Evolutionary conservation across 768 basidiomycete species (phyloP), one percentile per base, ranked within the genome.

Genomic region (Pleurotus sapidus): DNA sequence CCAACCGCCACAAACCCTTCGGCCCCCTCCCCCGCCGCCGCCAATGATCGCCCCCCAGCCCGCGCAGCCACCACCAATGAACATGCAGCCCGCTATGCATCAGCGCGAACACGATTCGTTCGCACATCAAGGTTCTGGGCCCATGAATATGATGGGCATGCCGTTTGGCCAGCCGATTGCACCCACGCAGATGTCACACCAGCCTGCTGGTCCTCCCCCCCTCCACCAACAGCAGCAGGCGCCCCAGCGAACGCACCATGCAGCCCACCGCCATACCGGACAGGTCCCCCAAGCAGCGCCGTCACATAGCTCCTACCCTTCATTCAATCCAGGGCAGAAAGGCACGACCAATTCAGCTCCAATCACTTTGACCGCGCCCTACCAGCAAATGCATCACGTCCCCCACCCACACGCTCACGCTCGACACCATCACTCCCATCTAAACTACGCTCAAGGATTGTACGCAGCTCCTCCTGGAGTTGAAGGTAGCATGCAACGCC

Each of bases 401-500:
- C 87, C 89, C 1, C 89, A 90, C 61, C 87, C 89, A 1, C 89
- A 90, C 57, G 87, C 88, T 0, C 88, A 91, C 63, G 84, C 88
- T 0, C 81, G 87, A 34, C 87, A 88, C 60, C 89, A 87, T 60
- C 85, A 86, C 63, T 78, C 81, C 3, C 76, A 79, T 58, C 60
- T 85, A 63, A 73, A 70, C 57, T 68, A 68, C 60, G 60, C 70
- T 12, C 74, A 75, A 59, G 64, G 66, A 55, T 63, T 75, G 23
- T 79, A 79, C 57, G 63, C 75, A 30, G 42, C 47, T 56, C 65
- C 67, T 62, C 63, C 64, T 37, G 27, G 70, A 48, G 40, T 38
- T 12, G 42, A 57, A 23, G 42, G 37, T 5, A 77, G 78, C 38
- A 71, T 77, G 60, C 75, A 77, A 58, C 64, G 73, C 43, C 69